Percentiles rank a stretch among this genome's conserved stretches.
phyloP scores from a whole-genome alignment of 805 yeast genomes.

The Candida alai region DNA sequence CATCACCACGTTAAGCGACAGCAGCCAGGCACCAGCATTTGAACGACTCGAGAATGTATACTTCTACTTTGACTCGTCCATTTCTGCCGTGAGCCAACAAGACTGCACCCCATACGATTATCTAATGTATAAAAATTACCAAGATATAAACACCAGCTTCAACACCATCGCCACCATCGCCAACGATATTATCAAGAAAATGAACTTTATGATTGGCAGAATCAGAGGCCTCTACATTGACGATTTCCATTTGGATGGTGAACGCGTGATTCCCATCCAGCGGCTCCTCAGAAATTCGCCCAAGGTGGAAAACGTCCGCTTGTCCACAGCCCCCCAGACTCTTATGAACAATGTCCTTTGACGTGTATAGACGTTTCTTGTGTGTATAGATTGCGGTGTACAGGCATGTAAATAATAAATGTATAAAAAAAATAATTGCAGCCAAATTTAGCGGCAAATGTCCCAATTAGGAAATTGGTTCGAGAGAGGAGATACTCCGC shows the following conservation, averaged over 20 bases:
- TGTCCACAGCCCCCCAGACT: too few relatives aligned
- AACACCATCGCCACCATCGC: conserved; percentile 27
- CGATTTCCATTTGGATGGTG: conserved; percentile 27
- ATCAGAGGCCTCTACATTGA: conserved; percentile 31
- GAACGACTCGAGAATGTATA: conserved; percentile 23
- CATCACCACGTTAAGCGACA: background rate
- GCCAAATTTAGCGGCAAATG: too few relatives aligned
- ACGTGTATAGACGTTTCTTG: too few relatives aligned
- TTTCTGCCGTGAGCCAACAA: conserved; percentile 10
- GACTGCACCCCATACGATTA: conserved; percentile 8
- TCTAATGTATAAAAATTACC: background rate
- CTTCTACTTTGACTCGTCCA: conserved; percentile 32
- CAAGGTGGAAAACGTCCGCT: conserved; percentile 27
- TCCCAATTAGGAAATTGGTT: too few relatives aligned
- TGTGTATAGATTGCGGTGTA: too few relatives aligned
- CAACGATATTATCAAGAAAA: conserved; percentile 32
- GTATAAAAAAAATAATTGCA: too few relatives aligned
- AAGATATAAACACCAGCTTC: conserved; percentile 15
- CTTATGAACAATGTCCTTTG: too few relatives aligned
- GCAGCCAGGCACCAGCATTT: background rate
- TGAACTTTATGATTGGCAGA: conserved; percentile 29
- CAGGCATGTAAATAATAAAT: too few relatives aligned
- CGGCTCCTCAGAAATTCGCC: conserved; percentile 30
- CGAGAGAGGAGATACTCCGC: too few relatives aligned
- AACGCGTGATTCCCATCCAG: conserved; percentile 26